Percentiles rank a stretch among this genome's conserved stretches.
These are phyloP conservation scores for Phytophthora agathidicida DNA, from an alignment of 352 stramenopile species.

Conservation along the genomic window DNA sequence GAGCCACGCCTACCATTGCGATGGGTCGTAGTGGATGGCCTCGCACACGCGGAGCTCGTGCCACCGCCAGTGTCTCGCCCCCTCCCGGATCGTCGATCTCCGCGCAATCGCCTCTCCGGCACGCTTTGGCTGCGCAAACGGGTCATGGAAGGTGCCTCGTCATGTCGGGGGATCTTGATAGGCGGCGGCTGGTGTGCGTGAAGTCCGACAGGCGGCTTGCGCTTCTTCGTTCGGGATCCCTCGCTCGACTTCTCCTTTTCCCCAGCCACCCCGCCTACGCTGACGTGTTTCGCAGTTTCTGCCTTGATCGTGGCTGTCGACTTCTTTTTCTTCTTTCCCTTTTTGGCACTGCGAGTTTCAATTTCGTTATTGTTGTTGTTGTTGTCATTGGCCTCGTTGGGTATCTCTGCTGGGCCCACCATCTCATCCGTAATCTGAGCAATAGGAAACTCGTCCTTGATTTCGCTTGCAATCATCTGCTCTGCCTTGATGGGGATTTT, in stretches of 20 bases:
- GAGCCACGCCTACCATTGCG: constrained; percentile 63
- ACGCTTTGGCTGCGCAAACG: constrained; percentile 53
- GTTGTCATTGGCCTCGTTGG: background rate
- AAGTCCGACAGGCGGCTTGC: constrained; percentile 35
- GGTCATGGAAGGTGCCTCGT: constrained; percentile 41
- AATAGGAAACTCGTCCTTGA: constrained; percentile 25
- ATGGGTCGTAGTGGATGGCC: constrained; percentile 63
- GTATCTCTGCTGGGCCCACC: constrained; percentile 14
- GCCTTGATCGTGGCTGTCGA: constrained; percentile 9
- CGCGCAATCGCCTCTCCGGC: constrained; percentile 37
- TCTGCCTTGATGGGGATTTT: constrained; percentile 41
- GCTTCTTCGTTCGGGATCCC: constrained; percentile 32
- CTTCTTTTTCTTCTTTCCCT: constrained; percentile 33
- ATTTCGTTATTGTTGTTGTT: background rate
- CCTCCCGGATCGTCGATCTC: constrained; percentile 27
- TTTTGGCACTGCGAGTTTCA: constrained; percentile 9
- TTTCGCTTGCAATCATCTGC: constrained; percentile 3
- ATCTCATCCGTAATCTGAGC: constrained; percentile 17
- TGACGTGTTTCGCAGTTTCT: background rate
- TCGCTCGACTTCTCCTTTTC: constrained; percentile 10
- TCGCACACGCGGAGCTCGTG: constrained; percentile 16
- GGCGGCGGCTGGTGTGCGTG: constrained; percentile 46
- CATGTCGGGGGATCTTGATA: constrained; percentile 69
- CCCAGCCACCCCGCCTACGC: background rate
- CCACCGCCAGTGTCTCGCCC: constrained; percentile 12